Evolutionary conservation across 78 protist genomes (phyloP), one percentile per base, ranked within the genome.

Genomic region (Chrysochromulina tobinii): DNA sequence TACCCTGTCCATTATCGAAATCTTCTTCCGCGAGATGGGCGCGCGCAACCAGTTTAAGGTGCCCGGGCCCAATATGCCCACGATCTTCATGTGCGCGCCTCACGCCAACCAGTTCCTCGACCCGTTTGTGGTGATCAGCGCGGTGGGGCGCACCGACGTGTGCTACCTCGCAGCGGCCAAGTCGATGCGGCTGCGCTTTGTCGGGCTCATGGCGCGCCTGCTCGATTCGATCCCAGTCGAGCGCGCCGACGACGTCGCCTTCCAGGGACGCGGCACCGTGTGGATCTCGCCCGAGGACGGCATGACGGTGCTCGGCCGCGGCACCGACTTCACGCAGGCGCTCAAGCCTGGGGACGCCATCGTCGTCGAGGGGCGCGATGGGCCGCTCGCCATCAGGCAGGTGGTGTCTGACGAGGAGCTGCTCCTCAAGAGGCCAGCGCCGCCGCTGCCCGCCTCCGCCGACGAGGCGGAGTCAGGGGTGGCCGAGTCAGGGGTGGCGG

Each of bases 101-200:
- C 95, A 93, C 86, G 18, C 15, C 66, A 93, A 90, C 89, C 93
- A 91, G 75, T 87, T 93, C 50, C 61, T 93, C 21, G 95, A 93
- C 48, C 89, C 87, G 23, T 0, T 93, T 11, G 64, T 93, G 83
- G 53, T 92, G 93, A 50, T 50, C 20, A 3, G 14, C 68, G 27
- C 21, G 58, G 23, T 27, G 25, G 3, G n/a, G 21, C 77, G 27
- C 14, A 61, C 61, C 64, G 64, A 17, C 54, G 57, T 86, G 50
- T 4, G 83, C 55, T 87, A 90, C 88, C 89, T 93, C 79, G 20
- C 57, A 21, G 93, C 93, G 21, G 91, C 67, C n/a, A 81, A 61
- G 93, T 17, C 83, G 58, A 21, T 86, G 89, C 73, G 72, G 21
- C 66, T 48, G 50, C 38, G 23, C 20, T 0, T 77, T 8, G 59